Base-by-base conservation (phyloP, 192 early-diverging fungal genomes). In the Linderina pennispora region DNA sequence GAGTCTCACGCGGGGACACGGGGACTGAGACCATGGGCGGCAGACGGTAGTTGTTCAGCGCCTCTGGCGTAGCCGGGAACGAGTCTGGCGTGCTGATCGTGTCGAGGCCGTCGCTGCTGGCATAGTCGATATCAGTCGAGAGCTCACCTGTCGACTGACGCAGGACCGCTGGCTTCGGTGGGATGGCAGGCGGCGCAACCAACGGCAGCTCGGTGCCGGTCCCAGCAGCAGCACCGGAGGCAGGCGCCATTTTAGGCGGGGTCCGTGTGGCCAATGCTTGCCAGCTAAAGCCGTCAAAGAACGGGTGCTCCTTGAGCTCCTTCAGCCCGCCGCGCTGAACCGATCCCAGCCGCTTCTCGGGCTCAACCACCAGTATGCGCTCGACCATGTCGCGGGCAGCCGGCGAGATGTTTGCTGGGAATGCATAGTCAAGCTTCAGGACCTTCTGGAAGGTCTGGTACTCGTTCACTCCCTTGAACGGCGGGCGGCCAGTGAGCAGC, bases 361-460 rank as follows among this genome's bases (percentile, higher is more conserved):
- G 81, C 7, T 84, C 77, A 18, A 77, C 56, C 18, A 78, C 80
- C 25, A 99, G 62, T 36, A 97, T 74, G 19, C 73, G 64, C 46
- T 83, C 70, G 10, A 97, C 77, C n/a, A 99, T 69, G 53, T 87
- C 85, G 49, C 76, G 76, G 19, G 85, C 90, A 8, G 58, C 40
- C 24, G 63, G 69, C 6, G 83, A 78, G 55, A 95, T 85, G 18
- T 74, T 77, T 15, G 77, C 73, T 11, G 97, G 97, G 25, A 97
- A 80, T 0, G 66, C 37, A 51, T 92, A 99, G 19, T 97, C 88
- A 11, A 95, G 75, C 24, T 88, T 87, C 35, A 88, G 74, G 36
- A 99, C 90, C 49, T 86, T 93, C 63, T 98, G 92, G 51, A 99
- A 98, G 0, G 92, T 99, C 61, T 88, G 85, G 58, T 97, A 99